Base-by-base conservation (phyloP, 1,284 basidiomycete genomes). In the Boletellus deceptivus region DNA sequence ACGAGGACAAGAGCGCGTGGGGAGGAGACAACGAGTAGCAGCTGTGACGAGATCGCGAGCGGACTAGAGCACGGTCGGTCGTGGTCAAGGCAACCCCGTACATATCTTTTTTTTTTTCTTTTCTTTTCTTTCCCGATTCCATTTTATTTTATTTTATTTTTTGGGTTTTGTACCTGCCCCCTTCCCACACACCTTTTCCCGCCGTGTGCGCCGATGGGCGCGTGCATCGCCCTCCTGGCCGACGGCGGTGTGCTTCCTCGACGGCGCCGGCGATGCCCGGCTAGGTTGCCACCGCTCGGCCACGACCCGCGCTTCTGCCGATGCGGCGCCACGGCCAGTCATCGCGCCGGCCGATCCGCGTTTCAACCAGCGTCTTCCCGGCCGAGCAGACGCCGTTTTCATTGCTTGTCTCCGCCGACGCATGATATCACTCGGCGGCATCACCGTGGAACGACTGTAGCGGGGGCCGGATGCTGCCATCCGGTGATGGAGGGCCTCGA, bases 41-140 rank as follows among this genome's bases (percentile, higher is more conserved):
- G 48, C 48, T 51, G 56, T 67, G 57, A 64, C 62, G 60, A 61
- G 67, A 69, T 65, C 57, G 60, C 56, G 55, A 48, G 51, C 25
- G 22, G 53, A 62, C 57, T 57, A 49, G 58, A 59, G 59, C 54
- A 59, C 53, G 56, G 68, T 71, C 70, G 29, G 29, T 31, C 70
- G 82, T 83, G 80, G 82, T 82, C 83, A 85, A 83, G 83, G 78
- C 79, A 84, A 85, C 83, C 18, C 4, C 20, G 29, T 17, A 33
- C 42, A 38, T 43, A 47, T 24, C 25, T 33, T 39, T 39, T 47
- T 17, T 17, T 44, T 31, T 49, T 49, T 49, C 44, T 36, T 49
- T 38, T 42, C 10, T 29, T 31, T 31, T 31, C 29, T 31, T 31
- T 31, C 13, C 11, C 29, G 29, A 4, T 11, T 31, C 29, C 45